These are phyloP conservation scores for Gracilaria vermiculophylla DNA, from an alignment of 23 red algal species.

Conservation along the genomic window DNA sequence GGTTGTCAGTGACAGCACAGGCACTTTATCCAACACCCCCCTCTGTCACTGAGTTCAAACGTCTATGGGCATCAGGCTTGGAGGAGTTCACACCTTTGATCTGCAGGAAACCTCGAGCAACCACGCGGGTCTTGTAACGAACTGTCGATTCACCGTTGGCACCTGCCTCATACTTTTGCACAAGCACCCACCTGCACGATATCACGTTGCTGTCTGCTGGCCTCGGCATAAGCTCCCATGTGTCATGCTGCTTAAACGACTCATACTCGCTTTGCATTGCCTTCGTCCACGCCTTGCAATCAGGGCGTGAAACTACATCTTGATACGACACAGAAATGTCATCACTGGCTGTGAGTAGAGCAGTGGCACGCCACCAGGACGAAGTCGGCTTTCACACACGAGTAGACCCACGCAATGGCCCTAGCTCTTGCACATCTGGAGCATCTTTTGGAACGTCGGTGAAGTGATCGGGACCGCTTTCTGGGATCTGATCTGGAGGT, in stretches of 20 bases:
- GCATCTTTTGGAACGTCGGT: too few species aligned
- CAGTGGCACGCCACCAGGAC: neutral
- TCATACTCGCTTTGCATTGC: constrained; percentile 16
- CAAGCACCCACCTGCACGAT: constrained; percentile 23
- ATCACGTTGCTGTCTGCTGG: constrained; percentile 40
- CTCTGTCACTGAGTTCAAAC: too few species aligned
- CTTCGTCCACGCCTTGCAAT: constrained; percentile 35
- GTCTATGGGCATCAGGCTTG: neutral
- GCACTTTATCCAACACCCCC: too few species aligned
- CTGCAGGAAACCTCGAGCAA: constrained; percentile 26
- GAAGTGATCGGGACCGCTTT: too few species aligned
- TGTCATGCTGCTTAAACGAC: constrained; percentile 31
- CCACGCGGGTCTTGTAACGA: constrained; percentile 48
- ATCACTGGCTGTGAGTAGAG: constrained; percentile 32
- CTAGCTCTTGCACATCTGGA: neutral
- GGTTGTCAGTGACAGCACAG: too few species aligned
- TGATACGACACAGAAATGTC: neutral
- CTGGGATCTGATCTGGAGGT: too few species aligned
- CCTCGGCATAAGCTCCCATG: constrained; percentile 28
- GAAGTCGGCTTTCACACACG: neutral
- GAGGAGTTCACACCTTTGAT: constrained; percentile 28
- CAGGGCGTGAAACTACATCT: constrained; percentile 22
- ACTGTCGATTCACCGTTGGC: neutral
- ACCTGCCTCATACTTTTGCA: constrained; percentile 23
- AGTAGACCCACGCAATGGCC: neutral